Base-by-base conservation (phyloP, 2,329 filamentous ascomycete genomes). In the Fusarium annulatum region DNA sequence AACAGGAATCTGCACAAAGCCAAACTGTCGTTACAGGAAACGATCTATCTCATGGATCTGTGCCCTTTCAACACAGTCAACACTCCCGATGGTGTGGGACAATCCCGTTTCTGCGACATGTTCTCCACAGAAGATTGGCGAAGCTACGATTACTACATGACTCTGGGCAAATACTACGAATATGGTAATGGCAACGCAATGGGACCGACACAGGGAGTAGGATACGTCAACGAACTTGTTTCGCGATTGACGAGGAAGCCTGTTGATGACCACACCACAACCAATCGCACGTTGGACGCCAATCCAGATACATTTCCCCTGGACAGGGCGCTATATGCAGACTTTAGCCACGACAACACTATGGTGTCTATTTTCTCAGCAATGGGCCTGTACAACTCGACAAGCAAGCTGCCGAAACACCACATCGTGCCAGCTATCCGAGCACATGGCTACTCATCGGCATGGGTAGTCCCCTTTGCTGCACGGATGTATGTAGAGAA, bases 271-370 rank as follows among this genome's bases (percentile, higher is more conserved):
- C 82, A 89, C 65, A 97, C 94, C 1, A 90, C 86, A 61, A 94
- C 92, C 10, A 97, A 98, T 81, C 85, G 84, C 41, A 97, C 95
- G 0, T 87, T 97, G 0, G 93, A 97, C 80, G 84, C 84, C 9
- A 86, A 90, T 65, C 83, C 88, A 2, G 79, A 82, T 11, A 95
- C 93, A 0, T 98, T 97, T 78, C 95, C 95, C 0, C 84, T 97
- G 1, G 86, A 88, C 69, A 82, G 85, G 48, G 84, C 83, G 16
- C 83, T 97, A 3, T 98, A 97, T 78, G 95, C 94, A 1, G 95
- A 98, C 82, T 97, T 98, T 79, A 94, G 91, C 71, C 95, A 98
- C 82, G 95, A 98, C 82, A 97, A 97, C 81, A 91, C 93, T 79
- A 94, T 98, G 90, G 90, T 89, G 36, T 88, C 88, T 12, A 90